These are phyloP conservation scores for Entomortierella parvispora DNA, from an alignment of 192 early-diverging fungal genomes.

Conservation along the genomic window DNA sequence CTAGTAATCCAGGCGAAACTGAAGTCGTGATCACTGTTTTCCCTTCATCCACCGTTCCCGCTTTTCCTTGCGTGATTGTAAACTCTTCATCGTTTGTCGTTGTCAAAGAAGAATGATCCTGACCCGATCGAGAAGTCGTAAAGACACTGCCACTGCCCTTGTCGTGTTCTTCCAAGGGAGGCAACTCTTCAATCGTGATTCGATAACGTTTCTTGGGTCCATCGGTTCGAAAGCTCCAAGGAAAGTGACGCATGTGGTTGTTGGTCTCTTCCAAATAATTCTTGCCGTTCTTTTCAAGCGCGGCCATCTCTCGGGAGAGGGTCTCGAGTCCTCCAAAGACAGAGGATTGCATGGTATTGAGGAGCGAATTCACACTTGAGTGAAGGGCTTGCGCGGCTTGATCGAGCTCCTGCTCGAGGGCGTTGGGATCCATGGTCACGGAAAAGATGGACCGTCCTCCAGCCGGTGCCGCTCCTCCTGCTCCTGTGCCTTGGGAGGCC, in stretches of 20 bases:
- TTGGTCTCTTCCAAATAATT: slow-evolving; percentile 18
- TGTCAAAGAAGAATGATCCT: neutral
- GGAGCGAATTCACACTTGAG: slow-evolving; percentile 33
- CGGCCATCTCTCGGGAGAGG: slow-evolving; percentile 32
- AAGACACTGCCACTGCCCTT: neutral
- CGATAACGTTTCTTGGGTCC: slow-evolving; percentile 47
- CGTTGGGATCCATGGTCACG: slow-evolving; percentile 40
- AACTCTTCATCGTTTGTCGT: slow-evolving; percentile 19
- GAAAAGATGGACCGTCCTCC: slow-evolving; percentile 28
- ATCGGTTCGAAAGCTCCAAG: slow-evolving; percentile 29
- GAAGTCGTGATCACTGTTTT: slow-evolving; percentile 47
- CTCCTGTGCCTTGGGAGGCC: neutral
- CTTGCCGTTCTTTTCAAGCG: slow-evolving; percentile 22
- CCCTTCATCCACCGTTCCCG: slow-evolving; percentile 43
- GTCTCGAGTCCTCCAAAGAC: slow-evolving; percentile 49
- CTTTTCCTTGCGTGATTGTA: slow-evolving; percentile 39
- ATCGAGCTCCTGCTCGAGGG: slow-evolving; percentile 33
- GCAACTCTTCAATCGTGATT: slow-evolving; percentile 46
- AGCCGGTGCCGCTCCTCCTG: neutral
- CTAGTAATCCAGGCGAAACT: slow-evolving; percentile 35
- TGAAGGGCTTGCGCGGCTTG: slow-evolving; percentile 42
- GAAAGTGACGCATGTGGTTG: slow-evolving; percentile 16
- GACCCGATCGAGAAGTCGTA: neutral
- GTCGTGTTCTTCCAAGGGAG: slow-evolving; percentile 12
- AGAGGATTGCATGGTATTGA: slow-evolving; percentile 41